These are phyloP conservation scores for Cladophialophora psammophila DNA, from an alignment of 2,329 filamentous ascomycete genomes.

Conservation along the genomic window DNA sequence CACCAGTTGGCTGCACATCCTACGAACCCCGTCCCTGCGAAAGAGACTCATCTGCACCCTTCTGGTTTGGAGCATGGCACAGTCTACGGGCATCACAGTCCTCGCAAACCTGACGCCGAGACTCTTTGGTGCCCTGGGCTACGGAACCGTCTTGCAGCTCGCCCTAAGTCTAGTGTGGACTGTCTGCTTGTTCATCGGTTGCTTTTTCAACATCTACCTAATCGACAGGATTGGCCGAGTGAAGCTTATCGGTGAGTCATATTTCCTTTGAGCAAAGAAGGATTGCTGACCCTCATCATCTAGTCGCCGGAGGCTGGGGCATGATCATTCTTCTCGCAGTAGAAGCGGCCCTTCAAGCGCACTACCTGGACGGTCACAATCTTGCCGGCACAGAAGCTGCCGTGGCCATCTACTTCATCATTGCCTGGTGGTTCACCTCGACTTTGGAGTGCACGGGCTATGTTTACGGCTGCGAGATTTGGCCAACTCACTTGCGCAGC, in stretches of 20 bases:
- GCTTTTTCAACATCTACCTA: conserved; percentile 41
- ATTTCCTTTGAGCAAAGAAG: conserved; percentile 23
- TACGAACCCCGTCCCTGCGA: conserved; percentile 41
- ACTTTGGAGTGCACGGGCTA: conserved; percentile 29
- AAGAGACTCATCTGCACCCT: conserved; percentile 44
- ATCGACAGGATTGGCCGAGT: conserved; percentile 40
- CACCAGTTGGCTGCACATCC: conserved; percentile 21
- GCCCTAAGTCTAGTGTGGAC: conserved; percentile 27
- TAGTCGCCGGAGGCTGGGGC: conserved; percentile 49
- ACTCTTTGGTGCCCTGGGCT: conserved; percentile 30
- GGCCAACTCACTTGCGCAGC: conserved; percentile 33
- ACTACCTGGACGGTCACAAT: conserved; percentile 46
- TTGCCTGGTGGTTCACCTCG: conserved; percentile 50
- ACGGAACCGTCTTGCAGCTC: conserved; percentile 25
- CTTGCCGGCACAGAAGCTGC: conserved; percentile 43
- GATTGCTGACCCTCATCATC: conserved; percentile 15
- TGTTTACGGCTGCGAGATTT: conserved; percentile 34
- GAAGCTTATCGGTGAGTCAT: conserved; percentile 24
- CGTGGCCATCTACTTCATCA: conserved; percentile 52
- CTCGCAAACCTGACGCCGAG: conserved; percentile 43
- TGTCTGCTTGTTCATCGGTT: conserved; percentile 42
- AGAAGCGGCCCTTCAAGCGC: conserved; percentile 47
- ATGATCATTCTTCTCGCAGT: conserved; percentile 47
- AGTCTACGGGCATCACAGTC: conserved; percentile 45
- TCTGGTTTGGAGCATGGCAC: conserved; percentile 44